Evolutionary conservation across 169 alveolate genomes (phyloP).

Genomic region (Eimeria acervulina): DNA sequence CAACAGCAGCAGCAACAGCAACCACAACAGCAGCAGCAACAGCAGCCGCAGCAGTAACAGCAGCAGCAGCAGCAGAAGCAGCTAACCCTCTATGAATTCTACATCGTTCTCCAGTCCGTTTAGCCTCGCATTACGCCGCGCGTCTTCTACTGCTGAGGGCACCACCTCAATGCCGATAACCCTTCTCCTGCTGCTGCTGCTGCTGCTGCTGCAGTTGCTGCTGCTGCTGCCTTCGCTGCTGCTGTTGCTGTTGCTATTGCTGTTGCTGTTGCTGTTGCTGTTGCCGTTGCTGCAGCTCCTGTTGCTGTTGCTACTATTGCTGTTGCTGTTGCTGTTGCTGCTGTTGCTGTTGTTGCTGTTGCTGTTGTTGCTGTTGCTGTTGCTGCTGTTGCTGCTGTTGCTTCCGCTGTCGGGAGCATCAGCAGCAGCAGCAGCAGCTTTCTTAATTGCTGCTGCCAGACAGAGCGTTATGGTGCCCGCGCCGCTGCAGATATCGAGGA

Average conservation of each 20-base stretch:
- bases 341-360: background rate
- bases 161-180: slow-evolving; percentile 84
- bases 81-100: slow-evolving; percentile 68
- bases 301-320: slow-evolving; percentile 48
- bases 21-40: background rate
- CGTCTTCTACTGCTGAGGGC: slow-evolving; percentile 82
- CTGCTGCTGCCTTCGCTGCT: background rate
- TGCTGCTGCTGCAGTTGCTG: background rate
- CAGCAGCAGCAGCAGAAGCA: slow-evolving; percentile 31
- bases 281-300: background rate
- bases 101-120: slow-evolving; percentile 71
- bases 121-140: slow-evolving; percentile 78
- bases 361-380: background rate
- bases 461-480: slow-evolving; percentile 86
- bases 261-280: background rate
- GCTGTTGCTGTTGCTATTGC: background rate
- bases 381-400: background rate
- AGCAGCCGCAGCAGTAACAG: slow-evolving; percentile 16
- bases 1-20: background rate
- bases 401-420: background rate
- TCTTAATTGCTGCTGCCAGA: slow-evolving; percentile 69
- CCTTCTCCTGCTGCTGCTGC: slow-evolving; percentile 61
- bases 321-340: no score
- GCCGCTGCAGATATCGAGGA: slow-evolving; percentile 86
- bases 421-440: background rate